Evolutionary conservation across 78 protist genomes (phyloP).

Genomic region (Dictyostelium intermedium): DNA sequence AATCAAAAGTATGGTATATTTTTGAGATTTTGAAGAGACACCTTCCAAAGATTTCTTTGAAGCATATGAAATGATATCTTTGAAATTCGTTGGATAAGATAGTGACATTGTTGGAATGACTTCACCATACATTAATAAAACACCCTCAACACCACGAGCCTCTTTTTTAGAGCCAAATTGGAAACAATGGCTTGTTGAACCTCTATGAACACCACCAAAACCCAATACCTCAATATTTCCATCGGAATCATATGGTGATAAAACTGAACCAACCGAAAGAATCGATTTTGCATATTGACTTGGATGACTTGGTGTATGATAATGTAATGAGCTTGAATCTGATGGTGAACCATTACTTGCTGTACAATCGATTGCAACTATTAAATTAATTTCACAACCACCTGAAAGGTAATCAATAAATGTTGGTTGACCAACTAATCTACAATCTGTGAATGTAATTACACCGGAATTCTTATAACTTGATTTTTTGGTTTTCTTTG

Average conservation of each 20-base stretch:
- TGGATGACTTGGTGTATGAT: background rate
- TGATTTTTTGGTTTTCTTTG: constrained; percentile 60
- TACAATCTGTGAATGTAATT: constrained; percentile 23
- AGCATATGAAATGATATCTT: constrained; percentile 33
- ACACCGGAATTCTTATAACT: constrained; percentile 63
- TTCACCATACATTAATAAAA: constrained; percentile 24
- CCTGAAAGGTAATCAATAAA: constrained; percentile 82
- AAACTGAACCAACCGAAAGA: background rate
- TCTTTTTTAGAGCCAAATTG: background rate
- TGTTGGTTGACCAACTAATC: background rate
- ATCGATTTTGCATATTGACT: constrained; percentile 16
- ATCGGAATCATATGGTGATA: constrained; percentile 25
- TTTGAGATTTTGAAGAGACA: background rate
- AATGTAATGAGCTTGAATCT: constrained; percentile 79
- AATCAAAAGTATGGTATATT: constrained; percentile 83
- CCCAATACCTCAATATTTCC: constrained; percentile 82
- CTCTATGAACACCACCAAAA: constrained; percentile 84
- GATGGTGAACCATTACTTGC: constrained; percentile 81
- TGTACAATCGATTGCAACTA: constrained; percentile 93
- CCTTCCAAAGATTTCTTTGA: constrained; percentile 8
- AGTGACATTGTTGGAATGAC: constrained; percentile 10
- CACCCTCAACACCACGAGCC: constrained; percentile 33
- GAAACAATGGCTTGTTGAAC: constrained; percentile 60
- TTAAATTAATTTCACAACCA: constrained; percentile 76
- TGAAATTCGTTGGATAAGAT: constrained; percentile 81